Evolutionary conservation across 2,329 filamentous ascomycete genomes (phyloP), one percentile per base, ranked within the genome.

Genomic region (Fusarium acutatum): DNA sequence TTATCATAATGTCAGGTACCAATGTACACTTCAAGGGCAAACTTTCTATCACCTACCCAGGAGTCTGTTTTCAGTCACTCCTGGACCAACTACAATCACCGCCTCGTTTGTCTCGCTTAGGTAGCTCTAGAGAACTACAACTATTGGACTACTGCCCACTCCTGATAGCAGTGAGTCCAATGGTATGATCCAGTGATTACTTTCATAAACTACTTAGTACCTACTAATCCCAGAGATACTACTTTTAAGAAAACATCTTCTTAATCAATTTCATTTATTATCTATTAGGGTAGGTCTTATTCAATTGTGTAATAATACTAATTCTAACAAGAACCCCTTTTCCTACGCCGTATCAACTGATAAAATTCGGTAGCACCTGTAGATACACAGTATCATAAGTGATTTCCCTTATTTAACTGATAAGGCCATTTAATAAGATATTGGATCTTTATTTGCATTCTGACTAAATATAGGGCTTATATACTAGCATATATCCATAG

Each of bases 21-120:
- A 22, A 28, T 13, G 3, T 15, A 46, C 3, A 0, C 0, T 26
- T 26, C 6, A 2, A 22, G 26, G 13, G 18, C 4, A 22, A 47
- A 5, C 14, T 18, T 30, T 9, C 22, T 49, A 17, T 30, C 14
- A 17, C 6, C 20, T n/a, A 13, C 0, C 12, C 20, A 12, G 20
- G 6, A 30, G 0, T 13, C 10, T 13, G 7, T 17, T 18, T 9
- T 0, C 3, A n/a, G 20, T 49, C 4, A n/a, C 20, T 9, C 20
- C 12, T n/a, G 7, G 14, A n/a, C 7, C 0, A 14, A 20, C 24
- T 20, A 14, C 0, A 26, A 9, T 14, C 17, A 26, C 17, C 3
- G 5, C 7, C 7, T 26, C 24, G 6, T 43, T 44, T 26, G 7
- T 9, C 41, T 44, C 17, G 3, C 24, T 13, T 26, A 4, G 7